Evolutionary conservation across 345 rosid genomes (phyloP), one percentile per base, ranked within the genome.

Genomic region (Trapa incisa): DNA sequence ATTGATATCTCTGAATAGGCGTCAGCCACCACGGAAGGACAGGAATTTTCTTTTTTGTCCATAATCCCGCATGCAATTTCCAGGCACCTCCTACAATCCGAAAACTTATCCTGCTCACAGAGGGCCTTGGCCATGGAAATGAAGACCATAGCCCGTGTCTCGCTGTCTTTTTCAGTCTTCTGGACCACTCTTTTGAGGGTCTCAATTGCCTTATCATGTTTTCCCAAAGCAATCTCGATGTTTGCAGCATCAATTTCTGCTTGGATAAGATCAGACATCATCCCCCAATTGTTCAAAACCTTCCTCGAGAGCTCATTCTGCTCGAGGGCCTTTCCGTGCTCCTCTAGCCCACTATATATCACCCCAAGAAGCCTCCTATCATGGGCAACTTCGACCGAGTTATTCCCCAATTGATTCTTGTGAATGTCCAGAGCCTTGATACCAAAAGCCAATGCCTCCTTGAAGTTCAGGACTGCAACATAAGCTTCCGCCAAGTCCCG

Each of bases 291-390:
- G 79, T 81, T 87, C 65, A 89, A 75, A 62, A 89, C 86, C 72
- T 84, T 84, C 81, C 75, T 89, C 1, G 96, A 89, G 75, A 94
- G 65, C 47, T 83, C 68, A 68, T 91, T 94, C 79, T 89, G 91
- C 76, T 94, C 93, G 67, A 94, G 65, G 2, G 99, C 99, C 83
- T 89, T 87, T 61, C 82, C 82, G 62, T 94, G 91, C 67, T 86
- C 85, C 80, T 87, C 99, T 74, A 94, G 76, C 39, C 99, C 99
- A 7, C 84, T 86, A 65, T 87, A 91, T 17, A 91, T 87, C 56
- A 94, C 89, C 39, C 97, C 96, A n/a, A 94, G 84, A 68, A 89
- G 78, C 61, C 88, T 87, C 76, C 99, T 75, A 75, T 91, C 96
- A 10, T 78, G 87, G 0, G 96, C 96, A 75, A 87, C 91, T 76